Conservation (phyloP, 2,329 filamentous ascomycete species). For the Apiospora malaysiana region DNA sequence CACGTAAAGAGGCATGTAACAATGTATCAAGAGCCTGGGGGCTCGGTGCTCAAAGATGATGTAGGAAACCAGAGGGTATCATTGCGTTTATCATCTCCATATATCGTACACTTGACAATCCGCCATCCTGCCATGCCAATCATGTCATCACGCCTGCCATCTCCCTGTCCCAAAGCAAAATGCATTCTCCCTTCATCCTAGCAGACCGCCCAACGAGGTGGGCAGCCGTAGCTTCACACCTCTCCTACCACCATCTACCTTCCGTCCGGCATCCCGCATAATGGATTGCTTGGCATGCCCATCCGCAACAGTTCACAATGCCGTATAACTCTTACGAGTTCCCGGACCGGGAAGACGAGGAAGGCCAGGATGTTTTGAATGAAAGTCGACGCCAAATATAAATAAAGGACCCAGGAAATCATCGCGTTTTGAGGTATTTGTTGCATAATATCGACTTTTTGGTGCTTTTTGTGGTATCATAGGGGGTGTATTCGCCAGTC, state of each 20-base stretch:
- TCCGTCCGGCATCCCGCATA: background rate
- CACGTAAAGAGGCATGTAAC: background rate
- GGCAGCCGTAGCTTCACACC: background rate
- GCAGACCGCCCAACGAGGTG: background rate
- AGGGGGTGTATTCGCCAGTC: conserved; percentile 37
- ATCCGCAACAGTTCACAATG: background rate
- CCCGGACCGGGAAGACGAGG: background rate
- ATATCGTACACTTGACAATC: conserved; percentile 25
- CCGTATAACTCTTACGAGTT: background rate
- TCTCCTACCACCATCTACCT: background rate
- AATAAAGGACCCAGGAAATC: conserved; percentile 1
- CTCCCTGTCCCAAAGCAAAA: conserved; percentile 1
- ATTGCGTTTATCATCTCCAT: conserved; percentile 31
- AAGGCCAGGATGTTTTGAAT: background rate
- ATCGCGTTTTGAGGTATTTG: conserved; percentile 18
- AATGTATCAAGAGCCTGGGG: background rate
- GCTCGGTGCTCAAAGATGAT: background rate
- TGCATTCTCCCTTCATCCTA: conserved; percentile 14
- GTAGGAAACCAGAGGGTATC: conserved; percentile 34
- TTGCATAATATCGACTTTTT: conserved; percentile 21
- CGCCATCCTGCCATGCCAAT: conserved; percentile 14
- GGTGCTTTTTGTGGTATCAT: conserved; percentile 43
- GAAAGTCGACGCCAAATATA: conserved; percentile 12
- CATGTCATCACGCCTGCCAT: conserved; percentile 9
- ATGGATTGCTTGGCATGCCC: background rate